Evolutionary conservation across 495 filamentous ascomycete genomes (phyloP).

Genomic region (Margaritispora aquatica): DNA sequence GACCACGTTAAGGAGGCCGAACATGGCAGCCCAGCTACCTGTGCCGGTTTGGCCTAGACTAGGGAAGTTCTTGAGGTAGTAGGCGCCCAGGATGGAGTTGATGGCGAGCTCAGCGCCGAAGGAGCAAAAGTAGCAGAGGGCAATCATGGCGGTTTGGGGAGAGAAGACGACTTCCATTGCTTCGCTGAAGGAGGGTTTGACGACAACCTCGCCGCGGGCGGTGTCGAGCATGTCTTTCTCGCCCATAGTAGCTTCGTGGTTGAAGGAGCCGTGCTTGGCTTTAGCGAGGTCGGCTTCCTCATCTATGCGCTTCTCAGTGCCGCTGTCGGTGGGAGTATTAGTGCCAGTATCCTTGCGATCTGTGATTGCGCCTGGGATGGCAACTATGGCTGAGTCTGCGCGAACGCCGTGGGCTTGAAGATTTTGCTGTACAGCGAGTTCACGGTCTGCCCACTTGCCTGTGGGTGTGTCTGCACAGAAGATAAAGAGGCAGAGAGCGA

Average conservation of each 20-base stretch:
- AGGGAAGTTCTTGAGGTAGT: conserved; percentile 75
- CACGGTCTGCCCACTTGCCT: conserved; percentile 74
- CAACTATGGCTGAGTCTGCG: conserved; percentile 22
- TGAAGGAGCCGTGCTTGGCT: conserved; percentile 29
- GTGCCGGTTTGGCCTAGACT: conserved; percentile 64
- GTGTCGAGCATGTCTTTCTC: conserved; percentile 51
- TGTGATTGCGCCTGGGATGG: conserved; percentile 27
- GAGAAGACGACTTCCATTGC: conserved; percentile 52
- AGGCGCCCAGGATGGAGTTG: conserved; percentile 74
- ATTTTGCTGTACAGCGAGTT: conserved; percentile 38
- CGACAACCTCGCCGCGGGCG: conserved; percentile 56
- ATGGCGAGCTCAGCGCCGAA: conserved; percentile 84
- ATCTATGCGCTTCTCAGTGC: conserved; percentile 33
- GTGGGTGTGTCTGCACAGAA: conserved; percentile 80
- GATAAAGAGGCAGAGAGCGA: conserved; percentile 63
- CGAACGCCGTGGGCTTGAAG: conserved; percentile 35
- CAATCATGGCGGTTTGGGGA: conserved; percentile 59
- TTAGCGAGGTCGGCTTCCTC: conserved; percentile 25
- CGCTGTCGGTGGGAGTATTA: conserved; percentile 21
- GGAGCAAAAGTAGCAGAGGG: conserved; percentile 72
- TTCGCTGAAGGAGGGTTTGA: conserved; percentile 58
- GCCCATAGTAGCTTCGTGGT: conserved; percentile 46
- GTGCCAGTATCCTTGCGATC: conserved; percentile 35
- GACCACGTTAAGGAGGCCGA: conserved; percentile 78
- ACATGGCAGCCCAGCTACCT: conserved; percentile 81